Evolutionary conservation across 2,329 filamentous ascomycete species (phyloP), one percentile per base, ranked within the genome.

Genomic region (Talaromyces verruculosus): DNA sequence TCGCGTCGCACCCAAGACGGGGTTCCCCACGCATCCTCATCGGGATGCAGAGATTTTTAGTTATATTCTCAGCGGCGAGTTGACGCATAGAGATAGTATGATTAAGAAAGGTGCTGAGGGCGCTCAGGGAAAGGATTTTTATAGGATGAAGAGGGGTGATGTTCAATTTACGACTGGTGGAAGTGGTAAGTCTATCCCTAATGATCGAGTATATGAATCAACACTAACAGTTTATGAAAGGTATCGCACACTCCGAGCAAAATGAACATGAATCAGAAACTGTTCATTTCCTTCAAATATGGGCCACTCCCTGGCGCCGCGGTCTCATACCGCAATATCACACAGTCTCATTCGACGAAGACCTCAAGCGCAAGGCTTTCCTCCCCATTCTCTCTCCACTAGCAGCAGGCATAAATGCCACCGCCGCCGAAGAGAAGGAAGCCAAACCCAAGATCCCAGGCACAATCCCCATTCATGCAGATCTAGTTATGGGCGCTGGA

Each of bases 151-250:
- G 72, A 84, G 91, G 43, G 91, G 92, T 13, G 92, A 96, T 76
- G 91, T 96, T 53, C 92, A 96, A 74, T 96, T 96, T 78, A 96
- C 92, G 10, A 93, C 89, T 15, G 92, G 91, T n/a, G 92, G 92
- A 64, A 92, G 87, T 5, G 88, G 88, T 72, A 87, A 69, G 75
- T 70, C 60, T 25, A 55, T 28, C 11, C 7, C 17, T 39, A 22
- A 6, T n/a, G 7, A 30, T 19, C 6, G 55, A 10, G n/a, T 19
- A 45, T 35, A 58, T n/a, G 22, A 45, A 19, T 13, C 13, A 69
- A 67, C 33, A 35, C 43, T 25, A 37, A 68, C 19, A 5, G 37
- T 64, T 33, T 65, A 39, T 61, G 41, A 17, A 15, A 79, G 87
- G 87, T 5, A 89, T 96, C 72, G 87, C 91, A 1, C 92, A 96